Conservation (phyloP, 768 basidiomycete species). For the Mycena albidolilacea region DNA sequence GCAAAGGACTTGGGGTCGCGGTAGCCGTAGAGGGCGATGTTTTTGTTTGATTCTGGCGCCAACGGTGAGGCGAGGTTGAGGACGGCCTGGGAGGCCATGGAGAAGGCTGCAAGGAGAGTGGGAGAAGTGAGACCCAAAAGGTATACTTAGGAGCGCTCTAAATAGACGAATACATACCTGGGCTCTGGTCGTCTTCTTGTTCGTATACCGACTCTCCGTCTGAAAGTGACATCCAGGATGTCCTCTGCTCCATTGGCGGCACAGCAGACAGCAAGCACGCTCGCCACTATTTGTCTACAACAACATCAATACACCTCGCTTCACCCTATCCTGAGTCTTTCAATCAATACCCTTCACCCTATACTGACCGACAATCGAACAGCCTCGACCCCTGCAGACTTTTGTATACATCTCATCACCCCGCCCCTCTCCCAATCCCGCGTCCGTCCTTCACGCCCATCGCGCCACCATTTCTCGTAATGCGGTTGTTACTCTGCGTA, state of each 20-base stretch:
- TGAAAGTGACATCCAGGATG: constrained; percentile 24
- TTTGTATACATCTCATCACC: too few species aligned
- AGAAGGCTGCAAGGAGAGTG: background rate
- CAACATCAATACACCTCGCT: background rate
- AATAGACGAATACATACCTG: background rate
- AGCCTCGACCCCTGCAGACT: too few species aligned
- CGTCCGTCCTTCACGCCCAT: too few species aligned
- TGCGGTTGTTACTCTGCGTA: too few species aligned
- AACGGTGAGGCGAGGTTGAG: constrained; percentile 50
- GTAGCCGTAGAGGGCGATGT: constrained; percentile 52
- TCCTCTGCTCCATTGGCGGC: background rate
- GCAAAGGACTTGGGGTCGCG: constrained; percentile 49
- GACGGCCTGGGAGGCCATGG: constrained; percentile 35
- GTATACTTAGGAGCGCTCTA: background rate
- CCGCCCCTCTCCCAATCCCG: too few species aligned
- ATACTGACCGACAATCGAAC: too few species aligned
- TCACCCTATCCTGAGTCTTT: background rate
- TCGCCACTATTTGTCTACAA: background rate
- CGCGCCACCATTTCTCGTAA: too few species aligned
- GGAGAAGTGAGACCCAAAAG: background rate
- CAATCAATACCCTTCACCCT: background rate
- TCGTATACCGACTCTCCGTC: background rate
- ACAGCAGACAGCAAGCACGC: background rate
- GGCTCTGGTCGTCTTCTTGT: background rate
- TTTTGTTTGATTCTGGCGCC: constrained; percentile 57